These are phyloP conservation scores for Zygosaccharomyces siamensis DNA, from an alignment of 805 yeast species.

Conservation along the genomic window DNA sequence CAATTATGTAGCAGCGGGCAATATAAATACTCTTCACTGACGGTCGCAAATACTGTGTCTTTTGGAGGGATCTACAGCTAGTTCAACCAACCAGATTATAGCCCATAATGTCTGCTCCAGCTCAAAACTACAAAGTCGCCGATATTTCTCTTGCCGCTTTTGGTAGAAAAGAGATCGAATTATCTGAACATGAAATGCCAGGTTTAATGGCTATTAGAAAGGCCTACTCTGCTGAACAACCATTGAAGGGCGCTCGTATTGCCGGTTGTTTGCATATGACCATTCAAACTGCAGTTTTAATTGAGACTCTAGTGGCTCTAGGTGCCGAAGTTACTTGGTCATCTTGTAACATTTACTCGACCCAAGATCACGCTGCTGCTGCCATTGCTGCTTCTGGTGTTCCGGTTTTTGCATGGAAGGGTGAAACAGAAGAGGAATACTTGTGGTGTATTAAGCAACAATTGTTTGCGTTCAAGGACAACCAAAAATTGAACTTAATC, in stretches of 20 bases:
- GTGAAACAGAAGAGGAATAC: slow-evolving; percentile 99
- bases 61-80: neutral
- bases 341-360: slow-evolving; percentile 97
- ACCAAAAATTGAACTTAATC: slow-evolving; percentile 90
- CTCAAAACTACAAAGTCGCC: slow-evolving; percentile 86
- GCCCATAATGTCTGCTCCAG: slow-evolving; percentile 50
- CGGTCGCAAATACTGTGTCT: neutral
- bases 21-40: neutral
- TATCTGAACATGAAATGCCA: slow-evolving; percentile 99
- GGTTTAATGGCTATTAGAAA: slow-evolving; percentile 97
- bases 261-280: slow-evolving; percentile 99
- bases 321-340: slow-evolving; percentile 99
- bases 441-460: slow-evolving; percentile 99
- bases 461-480: slow-evolving; percentile 95
- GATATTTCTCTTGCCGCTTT: slow-evolving; percentile 98
- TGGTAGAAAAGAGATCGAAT: slow-evolving; percentile 98
- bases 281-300: slow-evolving; percentile 97
- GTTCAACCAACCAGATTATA: slow-evolving; percentile 1
- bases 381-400: slow-evolving; percentile 99
- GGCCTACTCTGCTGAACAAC: slow-evolving; percentile 87
- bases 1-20: neutral
- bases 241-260: slow-evolving; percentile 96
- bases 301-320: slow-evolving; percentile 92
- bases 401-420: slow-evolving; percentile 99
- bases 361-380: slow-evolving; percentile 99